These are phyloP conservation scores for Cytospora chrysosperma DNA, from an alignment of 2,329 filamentous ascomycete genomes.

Conservation along the genomic window DNA sequence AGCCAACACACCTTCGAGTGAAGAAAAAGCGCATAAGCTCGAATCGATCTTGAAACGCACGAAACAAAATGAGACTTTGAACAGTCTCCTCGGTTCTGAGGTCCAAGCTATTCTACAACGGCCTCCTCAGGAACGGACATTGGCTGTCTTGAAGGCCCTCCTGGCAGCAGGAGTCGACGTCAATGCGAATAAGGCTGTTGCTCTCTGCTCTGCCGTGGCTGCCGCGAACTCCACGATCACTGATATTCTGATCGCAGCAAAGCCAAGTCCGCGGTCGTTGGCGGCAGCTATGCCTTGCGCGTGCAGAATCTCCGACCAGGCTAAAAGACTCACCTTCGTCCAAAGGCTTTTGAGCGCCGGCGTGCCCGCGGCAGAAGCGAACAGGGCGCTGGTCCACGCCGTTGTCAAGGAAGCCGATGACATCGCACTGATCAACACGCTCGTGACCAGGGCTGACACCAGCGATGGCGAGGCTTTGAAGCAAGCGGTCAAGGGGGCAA, in stretches of 20 bases:
- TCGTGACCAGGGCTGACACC: conserved; percentile 48
- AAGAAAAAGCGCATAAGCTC: conserved; percentile 50
- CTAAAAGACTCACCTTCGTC: conserved; percentile 51
- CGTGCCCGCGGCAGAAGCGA: conserved; percentile 47
- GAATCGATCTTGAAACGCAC: conserved; percentile 45
- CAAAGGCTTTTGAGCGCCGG: conserved; percentile 51
- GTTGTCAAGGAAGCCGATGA: conserved; percentile 50
- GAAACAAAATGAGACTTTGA: conserved; percentile 43
- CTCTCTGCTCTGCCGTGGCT: conserved; percentile 51
- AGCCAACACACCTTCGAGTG: conserved; percentile 42
- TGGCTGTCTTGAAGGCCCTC: conserved; percentile 47
- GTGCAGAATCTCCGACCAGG: conserved; percentile 49
- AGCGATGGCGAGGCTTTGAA: conserved; percentile 50
- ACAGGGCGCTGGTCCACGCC: conserved; percentile 51
- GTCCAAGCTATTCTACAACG: conserved; percentile 45
- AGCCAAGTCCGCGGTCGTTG: conserved; percentile 44
- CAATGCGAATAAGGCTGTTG: conserved; percentile 52
- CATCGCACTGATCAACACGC: conserved; percentile 44
- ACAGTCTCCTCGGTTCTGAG: conserved; percentile 49
- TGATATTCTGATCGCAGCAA: conserved; percentile 47
- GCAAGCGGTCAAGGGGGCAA: conserved; percentile 46
- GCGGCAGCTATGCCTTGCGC: conserved; percentile 52
- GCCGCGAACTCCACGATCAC: conserved; percentile 45
- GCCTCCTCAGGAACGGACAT: conserved; percentile 37
- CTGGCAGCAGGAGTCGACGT: conserved; percentile 53